phyloP scores from a whole-genome alignment of 805 yeast species.

The Ogataea polymorpha region DNA sequence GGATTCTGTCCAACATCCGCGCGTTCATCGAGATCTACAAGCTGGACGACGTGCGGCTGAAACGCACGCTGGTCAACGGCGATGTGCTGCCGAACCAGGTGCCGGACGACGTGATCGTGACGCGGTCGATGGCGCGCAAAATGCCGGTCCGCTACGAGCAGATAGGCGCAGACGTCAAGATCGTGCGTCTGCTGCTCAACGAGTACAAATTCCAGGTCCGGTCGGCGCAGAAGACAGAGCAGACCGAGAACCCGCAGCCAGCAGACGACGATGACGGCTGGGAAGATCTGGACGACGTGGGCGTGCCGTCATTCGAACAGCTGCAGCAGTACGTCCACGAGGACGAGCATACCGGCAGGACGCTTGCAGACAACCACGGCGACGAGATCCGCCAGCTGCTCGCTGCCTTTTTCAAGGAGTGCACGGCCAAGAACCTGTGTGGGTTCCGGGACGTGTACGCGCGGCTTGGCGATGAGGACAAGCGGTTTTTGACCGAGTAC shows the following conservation, averaged over 20 bases:
- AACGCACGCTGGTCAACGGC: conserved; percentile 65
- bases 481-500: conserved; percentile 46
- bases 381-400: conserved; percentile 37
- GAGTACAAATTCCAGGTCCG: conserved; percentile 67
- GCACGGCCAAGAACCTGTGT: conserved; percentile 46
- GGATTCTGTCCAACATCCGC: conserved; percentile 60
- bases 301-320: conserved; percentile 60
- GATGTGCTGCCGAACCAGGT: conserved; percentile 58
- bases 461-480: conserved; percentile 49
- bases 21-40: conserved; percentile 70
- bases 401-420: conserved; percentile 52
- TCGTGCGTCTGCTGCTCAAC: conserved; percentile 62
- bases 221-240: conserved; percentile 38
- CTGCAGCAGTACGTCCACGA: conserved; percentile 52
- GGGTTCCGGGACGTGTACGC: conserved; percentile 53
- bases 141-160: conserved; percentile 62
- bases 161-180: conserved; percentile 67
- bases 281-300: conserved; percentile 74
- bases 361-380: conserved; percentile 33
- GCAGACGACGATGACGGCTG: conserved; percentile 52
- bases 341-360: conserved; percentile 18
- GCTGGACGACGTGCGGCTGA: conserved; percentile 52
- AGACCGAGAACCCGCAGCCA: conserved; percentile 20
- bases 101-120: conserved; percentile 59
- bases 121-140: conserved; percentile 77